A percentile compares a stretch with the other conserved stretches of the same genome.
These are phyloP conservation scores for Fagopyrum tataricum DNA, from an alignment of 148 eudicot genomes.

Conservation along the genomic window DNA sequence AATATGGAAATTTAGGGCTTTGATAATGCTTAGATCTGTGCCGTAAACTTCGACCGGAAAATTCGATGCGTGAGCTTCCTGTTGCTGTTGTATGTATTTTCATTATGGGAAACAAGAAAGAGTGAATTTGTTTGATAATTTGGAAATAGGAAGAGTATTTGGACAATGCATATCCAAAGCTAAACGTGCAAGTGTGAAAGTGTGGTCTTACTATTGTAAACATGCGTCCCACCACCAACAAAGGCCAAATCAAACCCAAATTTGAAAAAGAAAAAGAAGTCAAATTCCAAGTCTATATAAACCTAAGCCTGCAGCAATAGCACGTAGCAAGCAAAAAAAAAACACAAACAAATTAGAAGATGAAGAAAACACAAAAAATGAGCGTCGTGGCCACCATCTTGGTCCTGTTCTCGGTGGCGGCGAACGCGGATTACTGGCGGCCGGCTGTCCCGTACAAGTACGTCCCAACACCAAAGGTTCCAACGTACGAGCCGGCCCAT, in stretches of 20 bases:
- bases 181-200: background rate
- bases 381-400: background rate
- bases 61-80: too few species aligned
- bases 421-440: background rate
- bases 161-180: background rate
- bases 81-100: too few species aligned
- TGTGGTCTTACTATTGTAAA: background rate
- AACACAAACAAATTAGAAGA: background rate
- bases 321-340: background rate
- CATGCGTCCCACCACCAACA: conserved; percentile 3
- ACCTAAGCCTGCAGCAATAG: background rate
- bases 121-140: too few species aligned
- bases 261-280: background rate
- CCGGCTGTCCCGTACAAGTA: background rate
- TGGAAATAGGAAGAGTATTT: too few species aligned
- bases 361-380: background rate
- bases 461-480: background rate
- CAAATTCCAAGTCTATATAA: background rate
- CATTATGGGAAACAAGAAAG: too few species aligned
- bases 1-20: too few species aligned
- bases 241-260: background rate
- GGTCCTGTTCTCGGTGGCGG: background rate
- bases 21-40: too few species aligned
- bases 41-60: too few species aligned
- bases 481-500: background rate